These are phyloP conservation scores for Yarrowia divulgata DNA, from an alignment of 805 yeast genomes.

Conservation along the genomic window DNA sequence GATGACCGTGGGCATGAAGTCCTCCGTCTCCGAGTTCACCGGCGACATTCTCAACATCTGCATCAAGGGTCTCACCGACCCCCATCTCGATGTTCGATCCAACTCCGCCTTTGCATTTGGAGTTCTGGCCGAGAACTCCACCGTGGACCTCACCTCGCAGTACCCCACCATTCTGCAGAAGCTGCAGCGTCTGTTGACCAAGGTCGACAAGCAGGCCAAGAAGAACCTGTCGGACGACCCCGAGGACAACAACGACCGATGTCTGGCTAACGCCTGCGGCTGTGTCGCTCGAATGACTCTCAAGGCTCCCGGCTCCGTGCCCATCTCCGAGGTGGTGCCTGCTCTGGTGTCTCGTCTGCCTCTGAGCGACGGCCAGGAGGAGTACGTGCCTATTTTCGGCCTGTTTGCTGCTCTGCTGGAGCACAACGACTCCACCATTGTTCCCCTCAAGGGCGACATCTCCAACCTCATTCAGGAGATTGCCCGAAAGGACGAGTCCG, in stretches of 20 bases:
- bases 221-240: constrained; percentile 61
- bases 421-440: constrained; percentile 61
- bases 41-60: constrained; percentile 76
- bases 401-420: constrained; percentile 74
- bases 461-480: constrained; percentile 26
- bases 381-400: constrained; percentile 87
- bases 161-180: constrained; percentile 74
- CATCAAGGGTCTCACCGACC: constrained; percentile 70
- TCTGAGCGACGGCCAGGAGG: constrained; percentile 86
- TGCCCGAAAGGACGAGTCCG: constrained; percentile 35
- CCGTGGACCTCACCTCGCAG: constrained; percentile 62
- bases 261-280: constrained; percentile 94
- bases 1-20: constrained; percentile 76
- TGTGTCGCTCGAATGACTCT: constrained; percentile 93
- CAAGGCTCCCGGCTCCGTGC: constrained; percentile 72
- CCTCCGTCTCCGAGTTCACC: constrained; percentile 65
- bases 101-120: constrained; percentile 98
- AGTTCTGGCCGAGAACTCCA: constrained; percentile 62
- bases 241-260: constrained; percentile 82
- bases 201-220: constrained; percentile 74
- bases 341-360: constrained; percentile 80
- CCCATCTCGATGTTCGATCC: constrained; percentile 88
- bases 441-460: constrained; percentile 45
- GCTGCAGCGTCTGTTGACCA: constrained; percentile 73
- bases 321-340: constrained; percentile 78